Evolutionary conservation across 179 eudicot genomes (phyloP).

Genomic region (Dionaea muscipula): DNA sequence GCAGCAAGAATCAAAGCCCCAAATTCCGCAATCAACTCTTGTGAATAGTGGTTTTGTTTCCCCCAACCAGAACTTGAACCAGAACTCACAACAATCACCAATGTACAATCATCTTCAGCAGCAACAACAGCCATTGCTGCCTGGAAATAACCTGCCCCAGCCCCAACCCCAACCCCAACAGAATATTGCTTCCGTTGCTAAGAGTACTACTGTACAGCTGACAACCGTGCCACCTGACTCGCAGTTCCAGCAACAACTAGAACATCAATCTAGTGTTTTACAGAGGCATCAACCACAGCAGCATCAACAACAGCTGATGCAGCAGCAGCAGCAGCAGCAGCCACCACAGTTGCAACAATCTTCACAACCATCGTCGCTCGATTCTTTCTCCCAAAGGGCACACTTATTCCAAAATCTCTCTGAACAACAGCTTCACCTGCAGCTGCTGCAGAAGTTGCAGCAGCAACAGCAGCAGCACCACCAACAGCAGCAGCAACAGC

Average conservation of each 20-base stretch:
- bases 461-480: slow-evolving; percentile 42
- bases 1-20: slow-evolving; percentile 27
- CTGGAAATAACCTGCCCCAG: slow-evolving; percentile 34
- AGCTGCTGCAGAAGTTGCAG: slow-evolving; percentile 63
- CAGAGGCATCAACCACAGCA: slow-evolving; percentile 56
- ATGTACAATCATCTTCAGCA: slow-evolving; percentile 49
- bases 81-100: slow-evolving; percentile 34
- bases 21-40: slow-evolving; percentile 25
- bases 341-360: slow-evolving; percentile 33
- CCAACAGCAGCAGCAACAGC: slow-evolving; percentile 33
- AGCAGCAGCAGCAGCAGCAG: slow-evolving; percentile 47
- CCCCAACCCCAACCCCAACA: slow-evolving; percentile 48
- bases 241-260: slow-evolving; percentile 71
- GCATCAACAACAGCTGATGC: slow-evolving; percentile 48
- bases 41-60: slow-evolving; percentile 30
- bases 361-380: slow-evolving; percentile 38
- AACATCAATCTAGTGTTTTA: slow-evolving; percentile 25
- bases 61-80: slow-evolving; percentile 39
- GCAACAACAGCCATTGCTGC: slow-evolving; percentile 55
- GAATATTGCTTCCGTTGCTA: slow-evolving; percentile 19
- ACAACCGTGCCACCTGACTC: slow-evolving; percentile 45
- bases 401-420: slow-evolving; percentile 44
- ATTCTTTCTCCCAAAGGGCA: slow-evolving; percentile 38
- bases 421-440: slow-evolving; percentile 70
- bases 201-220: slow-evolving; percentile 27